phyloP scores from a whole-genome alignment of 352 stramenopile species.

The Phytophthora pisi region DNA sequence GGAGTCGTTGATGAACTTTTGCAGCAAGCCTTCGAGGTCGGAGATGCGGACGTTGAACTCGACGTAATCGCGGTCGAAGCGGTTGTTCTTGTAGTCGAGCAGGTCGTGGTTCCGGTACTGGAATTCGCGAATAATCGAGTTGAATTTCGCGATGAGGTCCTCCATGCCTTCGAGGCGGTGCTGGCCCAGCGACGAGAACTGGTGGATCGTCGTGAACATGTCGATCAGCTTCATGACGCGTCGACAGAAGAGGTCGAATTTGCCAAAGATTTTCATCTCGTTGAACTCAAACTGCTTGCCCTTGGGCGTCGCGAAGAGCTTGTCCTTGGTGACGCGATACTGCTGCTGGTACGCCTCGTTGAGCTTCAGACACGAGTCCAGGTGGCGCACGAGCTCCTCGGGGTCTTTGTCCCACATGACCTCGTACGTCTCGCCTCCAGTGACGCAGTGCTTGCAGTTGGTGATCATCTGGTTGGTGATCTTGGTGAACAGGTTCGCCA shows the following conservation, averaged over 20 bases:
- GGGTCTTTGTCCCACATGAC: slow-evolving; percentile 96
- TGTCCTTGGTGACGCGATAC: slow-evolving; percentile 97
- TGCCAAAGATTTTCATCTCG: slow-evolving; percentile 99
- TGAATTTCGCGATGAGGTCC: slow-evolving; percentile 93
- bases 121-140: slow-evolving; percentile 97
- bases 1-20: slow-evolving; percentile 99
- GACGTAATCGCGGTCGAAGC: slow-evolving; percentile 97
- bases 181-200: slow-evolving; percentile 92
- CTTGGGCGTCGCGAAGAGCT: slow-evolving; percentile 94
- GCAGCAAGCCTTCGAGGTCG: slow-evolving; percentile 95
- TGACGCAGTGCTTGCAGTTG: slow-evolving; percentile 97
- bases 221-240: slow-evolving; percentile 99
- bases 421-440: slow-evolving; percentile 80
- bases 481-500: slow-evolving; percentile 97
- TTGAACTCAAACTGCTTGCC: slow-evolving; percentile 99
- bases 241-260: slow-evolving; percentile 98
- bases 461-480: slow-evolving; percentile 99
- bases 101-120: slow-evolving; percentile 97
- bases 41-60: slow-evolving; percentile 96
- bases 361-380: slow-evolving; percentile 97
- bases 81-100: slow-evolving; percentile 99
- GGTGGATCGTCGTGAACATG: slow-evolving; percentile 99
- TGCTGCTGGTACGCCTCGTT: slow-evolving; percentile 99
- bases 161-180: slow-evolving; percentile 95
- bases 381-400: slow-evolving; percentile 93